Evolutionary conservation across 1,284 basidiomycete genomes (phyloP).

Genomic region (Hymenochaete sp.): DNA sequence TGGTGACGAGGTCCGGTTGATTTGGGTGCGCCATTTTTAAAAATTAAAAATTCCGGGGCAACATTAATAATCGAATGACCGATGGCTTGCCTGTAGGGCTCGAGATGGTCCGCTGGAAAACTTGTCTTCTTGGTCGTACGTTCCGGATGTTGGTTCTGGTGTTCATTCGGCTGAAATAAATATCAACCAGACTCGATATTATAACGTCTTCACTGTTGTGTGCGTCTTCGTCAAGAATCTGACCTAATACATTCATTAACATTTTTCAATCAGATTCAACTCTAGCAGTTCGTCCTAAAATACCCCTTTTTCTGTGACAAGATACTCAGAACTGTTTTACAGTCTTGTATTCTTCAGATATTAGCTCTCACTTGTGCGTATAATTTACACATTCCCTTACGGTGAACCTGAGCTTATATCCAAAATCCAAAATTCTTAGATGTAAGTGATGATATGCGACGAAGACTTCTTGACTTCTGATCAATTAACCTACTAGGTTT

Average conservation of each 20-base stretch:
- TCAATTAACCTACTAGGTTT: slow-evolving; percentile 9
- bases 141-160: neutral
- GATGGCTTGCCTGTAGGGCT: slow-evolving; percentile 1
- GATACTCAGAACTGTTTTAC: neutral
- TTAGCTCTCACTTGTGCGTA: slow-evolving; percentile 7
- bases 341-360: slow-evolving; percentile 11
- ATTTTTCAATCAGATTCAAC: slow-evolving; percentile 7
- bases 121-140: slow-evolving; percentile 13
- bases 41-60: too few relatives aligned
- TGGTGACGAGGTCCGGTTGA: slow-evolving; percentile 13
- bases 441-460: too few relatives aligned
- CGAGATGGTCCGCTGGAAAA: slow-evolving; percentile 14
- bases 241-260: neutral
- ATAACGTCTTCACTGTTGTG: slow-evolving; percentile 14
- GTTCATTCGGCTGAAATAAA: neutral
- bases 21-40: slow-evolving; percentile 11
- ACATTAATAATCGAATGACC: neutral
- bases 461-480: neutral
- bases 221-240: neutral
- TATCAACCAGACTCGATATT: slow-evolving; percentile 14
- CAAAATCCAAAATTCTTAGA: too few relatives aligned
- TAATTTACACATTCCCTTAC: neutral
- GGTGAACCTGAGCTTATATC: too few relatives aligned
- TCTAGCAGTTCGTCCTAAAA: slow-evolving; percentile 5
- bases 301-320: neutral